Base-by-base conservation (phyloP, 495 filamentous ascomycete genomes). In the Lindgomyces ingoldianus region DNA sequence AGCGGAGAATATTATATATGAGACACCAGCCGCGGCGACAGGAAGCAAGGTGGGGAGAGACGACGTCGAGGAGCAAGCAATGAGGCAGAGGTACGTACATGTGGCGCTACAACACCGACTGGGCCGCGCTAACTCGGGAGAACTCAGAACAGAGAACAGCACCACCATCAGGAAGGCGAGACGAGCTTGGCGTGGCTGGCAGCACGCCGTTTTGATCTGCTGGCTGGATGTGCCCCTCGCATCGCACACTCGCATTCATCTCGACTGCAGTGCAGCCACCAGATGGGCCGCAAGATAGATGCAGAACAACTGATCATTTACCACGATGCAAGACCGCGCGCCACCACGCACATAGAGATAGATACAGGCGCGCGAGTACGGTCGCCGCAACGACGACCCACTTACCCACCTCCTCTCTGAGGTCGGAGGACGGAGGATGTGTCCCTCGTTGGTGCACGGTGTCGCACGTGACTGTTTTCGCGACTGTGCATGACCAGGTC, bases 1-100 rank as follows among this genome's bases (percentile, higher is more conserved):
- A 50, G 59, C 47, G 54, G 59, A 68, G 65, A 58, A 58, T 58
- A 54, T 29, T 48, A 47, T n/a, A 27, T 30, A 19, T 26, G 52
- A 30, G 59, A 60, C 63, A 6, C 41, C 46, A 60, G 56, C 52
- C 57, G 56, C 51, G 24, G 62, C 61, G 63, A 8, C 27, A 19
- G 14, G 51, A 3, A 18, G 59, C 22, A 22, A 30, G 18, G 21
- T 11, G 47, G 4, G 22, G 24, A 16, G 50, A 52, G 25, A 33
- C 30, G 49, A 33, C 8, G 59, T 30, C 22, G 47, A 22, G 21
- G 22, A 50, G 0, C 2, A 27, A 39, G 27, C 10, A 33, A 39
- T 45, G 54, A 10, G 36, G 47, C n/a, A 55, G 6, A 53, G 41
- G 14, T n/a, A n/a, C n/a, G n/a, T n/a, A n/a, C n/a, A n/a, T n/a